Evolutionary conservation across 768 basidiomycete genomes (phyloP).

Genomic region (Pleurotus ostreatus): DNA sequence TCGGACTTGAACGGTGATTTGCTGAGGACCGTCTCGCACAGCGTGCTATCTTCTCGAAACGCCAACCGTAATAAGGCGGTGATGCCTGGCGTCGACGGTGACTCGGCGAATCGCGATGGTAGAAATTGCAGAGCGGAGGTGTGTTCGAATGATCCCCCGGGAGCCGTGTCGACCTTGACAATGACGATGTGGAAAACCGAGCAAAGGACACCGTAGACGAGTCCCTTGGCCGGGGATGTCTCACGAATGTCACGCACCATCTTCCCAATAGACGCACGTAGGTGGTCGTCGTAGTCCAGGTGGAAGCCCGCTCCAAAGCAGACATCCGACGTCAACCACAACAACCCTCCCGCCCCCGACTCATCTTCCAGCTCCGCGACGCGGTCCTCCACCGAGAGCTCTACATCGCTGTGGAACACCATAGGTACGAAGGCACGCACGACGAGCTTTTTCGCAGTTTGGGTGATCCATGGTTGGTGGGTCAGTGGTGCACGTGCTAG

Average conservation of each 20-base stretch:
- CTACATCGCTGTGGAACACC: neutral
- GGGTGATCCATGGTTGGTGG: neutral
- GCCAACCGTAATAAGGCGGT: conserved; percentile 12
- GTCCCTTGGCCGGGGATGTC: neutral
- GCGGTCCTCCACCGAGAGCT: neutral
- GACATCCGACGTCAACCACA: conserved; percentile 1
- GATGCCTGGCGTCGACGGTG: conserved; percentile 13
- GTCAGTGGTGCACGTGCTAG: neutral
- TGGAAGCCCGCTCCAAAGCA: conserved; percentile 14
- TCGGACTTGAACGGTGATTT: neutral
- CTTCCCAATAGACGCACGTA: conserved; percentile 2
- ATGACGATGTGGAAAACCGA: conserved; percentile 19
- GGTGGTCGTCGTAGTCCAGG: conserved; percentile 16
- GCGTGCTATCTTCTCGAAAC: neutral
- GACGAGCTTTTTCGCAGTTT: neutral
- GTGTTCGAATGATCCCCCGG: neutral
- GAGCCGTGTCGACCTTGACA: conserved; percentile 10
- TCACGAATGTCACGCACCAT: neutral
- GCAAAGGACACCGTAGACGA: conserved; percentile 13
- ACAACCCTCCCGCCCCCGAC: neutral
- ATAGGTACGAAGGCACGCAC: neutral
- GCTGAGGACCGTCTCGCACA: neutral
- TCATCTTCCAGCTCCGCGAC: neutral
- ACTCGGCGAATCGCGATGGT: neutral
- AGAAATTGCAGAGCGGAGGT: conserved; percentile 1